A percentile compares a stretch with the other conserved stretches of the same genome.
Conservation (phyloP, 306 rosid genomes). For the Calophaca sinica region DNA sequence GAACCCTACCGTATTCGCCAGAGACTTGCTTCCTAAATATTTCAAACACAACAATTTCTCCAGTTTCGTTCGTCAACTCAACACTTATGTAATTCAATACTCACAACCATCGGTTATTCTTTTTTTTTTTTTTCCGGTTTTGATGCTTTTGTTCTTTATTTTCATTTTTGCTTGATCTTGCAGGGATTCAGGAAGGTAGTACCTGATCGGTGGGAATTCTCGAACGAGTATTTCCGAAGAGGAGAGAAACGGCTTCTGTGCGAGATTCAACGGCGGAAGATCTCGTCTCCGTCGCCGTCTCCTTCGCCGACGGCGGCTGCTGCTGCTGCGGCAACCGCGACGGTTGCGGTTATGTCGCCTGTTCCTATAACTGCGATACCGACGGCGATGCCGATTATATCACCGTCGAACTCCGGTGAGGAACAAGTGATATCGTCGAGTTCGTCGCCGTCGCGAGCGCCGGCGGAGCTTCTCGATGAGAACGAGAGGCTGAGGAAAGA, state of each 20-base stretch:
- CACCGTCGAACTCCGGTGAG: slow-evolving; percentile 77
- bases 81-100: slow-evolving; percentile 73
- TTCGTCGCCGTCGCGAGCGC: slow-evolving; percentile 63
- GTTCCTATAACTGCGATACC: slow-evolving; percentile 46
- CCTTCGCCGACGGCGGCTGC: slow-evolving; percentile 12
- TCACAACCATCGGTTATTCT: not conserved
- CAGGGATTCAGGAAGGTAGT: slow-evolving; percentile 89
- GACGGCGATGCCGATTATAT: slow-evolving; percentile 44
- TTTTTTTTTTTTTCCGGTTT: not conserved
- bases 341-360: slow-evolving; percentile 34
- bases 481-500: slow-evolving; percentile 82
- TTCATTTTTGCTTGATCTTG: not conserved
- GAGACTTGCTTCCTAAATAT: slow-evolving; percentile 83
- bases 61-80: slow-evolving; percentile 93
- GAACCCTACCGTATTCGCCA: slow-evolving; percentile 89
- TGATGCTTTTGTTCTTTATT: not conserved
- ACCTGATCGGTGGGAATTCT: slow-evolving; percentile 95
- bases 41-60: slow-evolving; percentile 96
- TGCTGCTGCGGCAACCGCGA: not conserved
- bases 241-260: slow-evolving; percentile 74
- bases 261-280: slow-evolving; percentile 86
- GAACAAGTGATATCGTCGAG: slow-evolving; percentile 74
- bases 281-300: slow-evolving; percentile 37
- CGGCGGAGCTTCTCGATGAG: slow-evolving; percentile 78
- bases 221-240: slow-evolving; percentile 74